Base-by-base conservation (phyloP, 78 protist species). In the Dictyostelium citrinum region DNA sequence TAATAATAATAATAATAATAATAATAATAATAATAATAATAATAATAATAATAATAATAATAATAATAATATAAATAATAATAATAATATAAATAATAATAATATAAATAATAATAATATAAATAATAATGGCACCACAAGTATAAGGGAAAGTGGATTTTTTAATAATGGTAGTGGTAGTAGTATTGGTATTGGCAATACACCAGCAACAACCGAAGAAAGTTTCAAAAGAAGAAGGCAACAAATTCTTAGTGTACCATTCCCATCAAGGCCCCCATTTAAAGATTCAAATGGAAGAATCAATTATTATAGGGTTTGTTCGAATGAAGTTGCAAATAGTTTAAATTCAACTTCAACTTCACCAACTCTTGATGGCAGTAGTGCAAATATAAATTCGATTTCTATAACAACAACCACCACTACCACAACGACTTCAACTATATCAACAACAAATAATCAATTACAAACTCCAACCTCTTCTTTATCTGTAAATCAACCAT, bases 201-300 rank as follows among this genome's bases (percentile, higher is more conserved):
- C 84, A 0, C 83, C 93, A 29, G 61, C 93, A 1, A 8, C 46
- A 0, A 86, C 84, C 1, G 43, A 33, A 20, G 85, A 86, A 5
- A 67, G 78, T 17, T 86, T 86, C 16, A 86, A 77, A 16, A 76
- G n/a, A 37, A 86, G 81, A 67, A 76, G 93, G 37, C 6, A 8
- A 5, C 27, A 43, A 11, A 86, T 86, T 77, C 68, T 86, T 6
- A 49, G 31, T n/a, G 41, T 78, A 22, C 93, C 93, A 29, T 37
- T 86, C 12, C 93, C 93, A 41, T 41, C 77, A 2, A n/a, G 41
- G 37, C 91, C 82, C 8, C 83, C 91, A 11, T 82, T 27, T 11
- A 85, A 85, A 76, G 45, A 46, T 11, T 41, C 80, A 17, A 74
- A 74, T 61, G 77, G 91, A 2, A 45, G 82, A 76, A 20, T 76